Evolutionary conservation across 257 asterid species (phyloP).

Genomic region (Solanum bulbocastanum): DNA sequence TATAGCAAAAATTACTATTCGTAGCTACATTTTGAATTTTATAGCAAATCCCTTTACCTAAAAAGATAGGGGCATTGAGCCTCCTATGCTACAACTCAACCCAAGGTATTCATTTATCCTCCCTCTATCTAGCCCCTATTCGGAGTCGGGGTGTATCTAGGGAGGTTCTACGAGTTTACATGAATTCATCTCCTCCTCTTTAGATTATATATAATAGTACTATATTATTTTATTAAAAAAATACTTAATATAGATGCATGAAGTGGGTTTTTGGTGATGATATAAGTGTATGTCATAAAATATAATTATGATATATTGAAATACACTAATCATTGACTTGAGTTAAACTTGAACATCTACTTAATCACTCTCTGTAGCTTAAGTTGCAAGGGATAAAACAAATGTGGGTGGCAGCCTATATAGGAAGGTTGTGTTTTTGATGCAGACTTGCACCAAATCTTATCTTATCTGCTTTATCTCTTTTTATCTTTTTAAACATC

Average conservation of each 20-base stretch:
- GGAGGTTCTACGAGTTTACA: fast-evolving
- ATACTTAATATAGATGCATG: too few species aligned
- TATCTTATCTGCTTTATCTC: neutral
- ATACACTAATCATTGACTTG: neutral
- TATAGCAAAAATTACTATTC: too few species aligned
- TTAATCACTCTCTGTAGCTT: neutral
- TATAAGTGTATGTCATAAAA: too few species aligned
- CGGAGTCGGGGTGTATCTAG: too few species aligned
- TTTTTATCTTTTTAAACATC: neutral
- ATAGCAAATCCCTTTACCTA: too few species aligned
- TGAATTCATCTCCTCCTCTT: too few species aligned
- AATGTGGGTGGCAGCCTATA: neutral
- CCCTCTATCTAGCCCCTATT: too few species aligned
- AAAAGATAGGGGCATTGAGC: neutral
- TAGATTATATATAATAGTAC: too few species aligned
- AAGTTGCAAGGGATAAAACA: neutral
- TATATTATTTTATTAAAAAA: too few species aligned
- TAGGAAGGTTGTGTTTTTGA: neutral
- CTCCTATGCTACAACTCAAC: neutral
- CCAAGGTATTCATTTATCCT: too few species aligned
- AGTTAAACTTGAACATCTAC: neutral
- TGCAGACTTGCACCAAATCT: neutral
- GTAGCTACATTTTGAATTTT: neutral
- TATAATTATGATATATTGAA: too few species aligned
- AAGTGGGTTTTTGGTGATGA: too few species aligned